Evolutionary conservation across 2,329 filamentous ascomycete species (phyloP), one percentile per base, ranked within the genome.

Genomic region (Chrysoporthe puriensis): DNA sequence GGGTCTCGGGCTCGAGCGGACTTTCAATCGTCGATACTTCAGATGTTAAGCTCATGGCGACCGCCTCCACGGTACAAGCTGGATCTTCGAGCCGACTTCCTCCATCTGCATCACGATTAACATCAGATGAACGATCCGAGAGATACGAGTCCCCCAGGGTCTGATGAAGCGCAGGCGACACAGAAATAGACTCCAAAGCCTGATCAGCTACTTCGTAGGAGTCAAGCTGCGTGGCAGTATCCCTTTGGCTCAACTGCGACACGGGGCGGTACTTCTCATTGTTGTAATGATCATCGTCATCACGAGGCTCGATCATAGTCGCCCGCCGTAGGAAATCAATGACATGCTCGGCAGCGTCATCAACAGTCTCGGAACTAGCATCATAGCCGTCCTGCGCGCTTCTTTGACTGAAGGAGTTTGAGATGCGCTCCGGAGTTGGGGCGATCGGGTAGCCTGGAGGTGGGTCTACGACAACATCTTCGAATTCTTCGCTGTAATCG

Each of bases 401-500:
- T 8, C 26, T 40, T 21, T 59, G 62, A 32, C 62, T 40, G 44
- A 60, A 52, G 4, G 59, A n/a, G 2, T 26, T 67, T 16, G 67
- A 69, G 18, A 60, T 32, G 3, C 75, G 72, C 44, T 72, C 71
- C 4, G 74, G 75, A 44, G 76, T 74, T 3, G 79, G 79, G 6
- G 75, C 77, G 11, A 79, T 64, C 18, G 78, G 73, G 21, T 72
- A 64, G n/a, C 64, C 64, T 14, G 69, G 26, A 32, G 62, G 58
- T 32, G 66, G 62, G 16, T 63, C 63, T 9, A 63, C 36, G 3
- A 58, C 70, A 5, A 60, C 70, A 57, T 73, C 76, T 21, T 84
- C 82, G 63, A 86, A 86, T 3, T 79, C 81, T 70, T 86, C 84
- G 21, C 79, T 82, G 71, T 86, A 86, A 72, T 86, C 84, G 69